These are phyloP conservation scores for Pestalotiopsis sp. DNA, from an alignment of 2,329 filamentous ascomycete species.

Conservation along the genomic window DNA sequence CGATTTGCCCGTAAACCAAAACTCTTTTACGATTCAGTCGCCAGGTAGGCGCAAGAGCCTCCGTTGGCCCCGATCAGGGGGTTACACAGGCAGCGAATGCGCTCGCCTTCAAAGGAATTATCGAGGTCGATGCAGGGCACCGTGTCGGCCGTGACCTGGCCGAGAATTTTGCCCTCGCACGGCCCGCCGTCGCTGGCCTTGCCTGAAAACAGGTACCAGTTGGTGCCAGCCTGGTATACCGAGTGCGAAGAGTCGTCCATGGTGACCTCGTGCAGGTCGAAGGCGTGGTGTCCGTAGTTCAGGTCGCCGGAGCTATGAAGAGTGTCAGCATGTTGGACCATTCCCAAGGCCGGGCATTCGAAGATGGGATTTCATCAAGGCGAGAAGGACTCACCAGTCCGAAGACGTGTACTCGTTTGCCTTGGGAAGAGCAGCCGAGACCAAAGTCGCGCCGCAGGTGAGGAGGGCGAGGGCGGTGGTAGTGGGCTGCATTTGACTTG, in stretches of 20 bases:
- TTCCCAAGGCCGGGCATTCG: neutral
- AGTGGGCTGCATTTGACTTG: neutral
- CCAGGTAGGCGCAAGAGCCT: neutral
- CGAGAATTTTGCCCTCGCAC: neutral
- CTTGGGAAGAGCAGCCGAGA: constrained; percentile 1
- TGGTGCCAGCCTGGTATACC: neutral
- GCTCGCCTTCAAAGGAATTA: neutral
- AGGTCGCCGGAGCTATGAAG: neutral
- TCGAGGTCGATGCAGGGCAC: neutral
- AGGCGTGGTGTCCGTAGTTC: neutral
- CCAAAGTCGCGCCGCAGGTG: neutral
- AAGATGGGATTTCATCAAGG: no score
- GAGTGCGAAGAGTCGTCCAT: constrained; percentile 2
- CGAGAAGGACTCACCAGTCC: neutral
- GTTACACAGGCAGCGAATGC: neutral
- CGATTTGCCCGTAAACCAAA: no score
- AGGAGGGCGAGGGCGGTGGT: neutral
- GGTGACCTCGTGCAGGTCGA: neutral
- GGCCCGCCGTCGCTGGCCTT: neutral
- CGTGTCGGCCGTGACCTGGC: neutral
- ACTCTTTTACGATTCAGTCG: neutral
- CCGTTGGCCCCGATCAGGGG: neutral
- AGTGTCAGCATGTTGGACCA: neutral
- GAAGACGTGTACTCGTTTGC: neutral
- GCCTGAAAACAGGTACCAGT: neutral